Evolutionary conservation across 139 green algal species (phyloP).

Genomic region (Nannochloris sp.): DNA sequence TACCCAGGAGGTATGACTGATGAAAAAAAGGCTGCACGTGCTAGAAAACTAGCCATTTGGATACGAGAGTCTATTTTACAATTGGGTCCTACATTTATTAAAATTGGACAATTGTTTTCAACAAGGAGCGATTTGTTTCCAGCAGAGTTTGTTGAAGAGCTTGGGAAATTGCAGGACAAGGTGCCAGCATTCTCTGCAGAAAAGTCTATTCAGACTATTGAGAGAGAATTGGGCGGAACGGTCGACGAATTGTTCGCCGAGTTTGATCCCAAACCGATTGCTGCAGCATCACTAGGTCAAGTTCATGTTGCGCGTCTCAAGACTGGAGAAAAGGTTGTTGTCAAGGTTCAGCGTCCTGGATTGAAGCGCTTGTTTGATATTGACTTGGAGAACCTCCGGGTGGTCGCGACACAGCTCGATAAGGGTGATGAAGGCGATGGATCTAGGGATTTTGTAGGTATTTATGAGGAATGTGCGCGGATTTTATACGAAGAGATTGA

Average conservation of each 20-base stretch:
- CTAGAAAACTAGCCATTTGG: slow-evolving; percentile 39
- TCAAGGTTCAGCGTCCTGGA: slow-evolving; percentile 96
- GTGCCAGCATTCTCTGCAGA: slow-evolving; percentile 83
- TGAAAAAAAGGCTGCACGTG: slow-evolving; percentile 23
- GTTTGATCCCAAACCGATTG: slow-evolving; percentile 82
- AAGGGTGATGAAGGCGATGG: slow-evolving; percentile 25
- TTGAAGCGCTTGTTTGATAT: slow-evolving; percentile 95
- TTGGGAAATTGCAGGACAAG: slow-evolving; percentile 94
- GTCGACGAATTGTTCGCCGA: slow-evolving; percentile 68
- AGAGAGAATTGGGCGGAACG: slow-evolving; percentile 63
- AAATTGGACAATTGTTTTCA: slow-evolving; percentile 88
- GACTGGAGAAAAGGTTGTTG: slow-evolving; percentile 69
- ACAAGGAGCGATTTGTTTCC: slow-evolving; percentile 92
- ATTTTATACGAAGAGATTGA: slow-evolving; percentile 53
- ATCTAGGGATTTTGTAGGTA: slow-evolving; percentile 36
- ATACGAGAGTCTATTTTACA: slow-evolving; percentile 64
- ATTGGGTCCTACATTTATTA: slow-evolving; percentile 90
- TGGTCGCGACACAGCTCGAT: slow-evolving; percentile 70
- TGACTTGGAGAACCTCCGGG: slow-evolving; percentile 91
- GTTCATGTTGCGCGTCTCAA: slow-evolving; percentile 81
- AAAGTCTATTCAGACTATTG: slow-evolving; percentile 71
- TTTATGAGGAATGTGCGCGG: slow-evolving; percentile 36
- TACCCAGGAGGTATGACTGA: slow-evolving; percentile 50
- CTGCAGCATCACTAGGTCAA: slow-evolving; percentile 88
- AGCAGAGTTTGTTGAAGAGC: slow-evolving; percentile 91